Conservation (phyloP, 1,139 yeast species). For the Martiniozyma asiatica region DNA sequence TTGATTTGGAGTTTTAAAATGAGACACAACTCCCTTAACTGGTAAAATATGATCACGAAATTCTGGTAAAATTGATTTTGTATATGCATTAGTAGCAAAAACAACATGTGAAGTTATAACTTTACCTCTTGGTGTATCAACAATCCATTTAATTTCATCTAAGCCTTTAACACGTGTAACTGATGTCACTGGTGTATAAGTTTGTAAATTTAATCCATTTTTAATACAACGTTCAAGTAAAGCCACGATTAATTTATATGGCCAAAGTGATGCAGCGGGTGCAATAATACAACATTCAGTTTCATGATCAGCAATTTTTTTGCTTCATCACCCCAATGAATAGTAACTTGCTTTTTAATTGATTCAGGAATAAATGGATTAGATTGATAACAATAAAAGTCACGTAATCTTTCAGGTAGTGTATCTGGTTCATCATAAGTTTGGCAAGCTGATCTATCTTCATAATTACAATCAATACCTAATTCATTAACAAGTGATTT, state of each 20-base stretch:
- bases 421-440: constrained; percentile 21
- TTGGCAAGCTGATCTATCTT: constrained; percentile 22
- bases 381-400: constrained; percentile 14
- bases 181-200: constrained; percentile 27
- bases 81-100: constrained; percentile 31
- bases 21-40: constrained; percentile 20
- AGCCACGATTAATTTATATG: constrained; percentile 27
- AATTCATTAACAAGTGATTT: constrained; percentile 23
- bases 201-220: constrained; percentile 28
- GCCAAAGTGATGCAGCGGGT: constrained; percentile 32
- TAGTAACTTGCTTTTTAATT: constrained; percentile 15
- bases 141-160: constrained; percentile 18
- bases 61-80: constrained; percentile 22
- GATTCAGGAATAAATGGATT: constrained; percentile 16
- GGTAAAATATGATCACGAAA: constrained; percentile 17
- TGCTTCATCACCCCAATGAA: constrained; percentile 17
- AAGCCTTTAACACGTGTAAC: constrained; percentile 19
- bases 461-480: constrained; percentile 26
- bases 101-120: constrained; percentile 25
- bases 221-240: constrained; percentile 22
- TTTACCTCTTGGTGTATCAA: constrained; percentile 24
- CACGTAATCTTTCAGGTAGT: constrained; percentile 10
- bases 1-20: constrained; percentile 10
- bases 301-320: constrained; percentile 13
- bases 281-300: constrained; percentile 23